Evolutionary conservation across 2,329 filamentous ascomycete species (phyloP).

Genomic region (Phyllosticta ampelicida): DNA sequence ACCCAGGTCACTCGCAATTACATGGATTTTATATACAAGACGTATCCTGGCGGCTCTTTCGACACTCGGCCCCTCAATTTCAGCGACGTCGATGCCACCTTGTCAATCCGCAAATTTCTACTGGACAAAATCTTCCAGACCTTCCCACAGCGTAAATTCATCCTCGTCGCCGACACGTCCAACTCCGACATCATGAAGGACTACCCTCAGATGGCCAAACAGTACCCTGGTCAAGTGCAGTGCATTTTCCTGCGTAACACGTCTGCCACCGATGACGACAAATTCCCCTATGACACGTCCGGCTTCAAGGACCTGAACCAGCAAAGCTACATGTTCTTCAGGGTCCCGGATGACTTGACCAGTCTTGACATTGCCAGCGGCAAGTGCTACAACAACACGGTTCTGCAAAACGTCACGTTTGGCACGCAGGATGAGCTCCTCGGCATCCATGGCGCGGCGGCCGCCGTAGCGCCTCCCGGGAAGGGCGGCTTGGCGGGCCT

Average conservation of each 20-base stretch:
- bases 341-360: slow-evolving; percentile 55
- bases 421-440: slow-evolving; percentile 27
- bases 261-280: slow-evolving; percentile 55
- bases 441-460: slow-evolving; percentile 21
- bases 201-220: slow-evolving; percentile 48
- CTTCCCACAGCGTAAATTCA: slow-evolving; percentile 63
- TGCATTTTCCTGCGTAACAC: slow-evolving; percentile 73
- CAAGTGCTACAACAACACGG: slow-evolving; percentile 53
- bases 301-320: slow-evolving; percentile 59
- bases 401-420: slow-evolving; percentile 64
- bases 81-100: slow-evolving; percentile 60
- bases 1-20: slow-evolving; percentile 60
- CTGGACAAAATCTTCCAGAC: slow-evolving; percentile 64
- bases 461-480: slow-evolving; percentile 15
- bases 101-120: slow-evolving; percentile 59
- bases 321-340: slow-evolving; percentile 69
- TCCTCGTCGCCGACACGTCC: slow-evolving; percentile 65
- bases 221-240: slow-evolving; percentile 60
- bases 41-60: slow-evolving; percentile 65
- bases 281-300: slow-evolving; percentile 64
- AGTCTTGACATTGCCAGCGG: slow-evolving; percentile 57
- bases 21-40: slow-evolving; percentile 70
- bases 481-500: slow-evolving; percentile 24
- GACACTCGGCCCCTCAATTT: slow-evolving; percentile 73
- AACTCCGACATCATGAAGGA: slow-evolving; percentile 67